Base-by-base conservation (phyloP, 1,284 basidiomycete genomes). In the Microbotryum saponariae region DNA sequence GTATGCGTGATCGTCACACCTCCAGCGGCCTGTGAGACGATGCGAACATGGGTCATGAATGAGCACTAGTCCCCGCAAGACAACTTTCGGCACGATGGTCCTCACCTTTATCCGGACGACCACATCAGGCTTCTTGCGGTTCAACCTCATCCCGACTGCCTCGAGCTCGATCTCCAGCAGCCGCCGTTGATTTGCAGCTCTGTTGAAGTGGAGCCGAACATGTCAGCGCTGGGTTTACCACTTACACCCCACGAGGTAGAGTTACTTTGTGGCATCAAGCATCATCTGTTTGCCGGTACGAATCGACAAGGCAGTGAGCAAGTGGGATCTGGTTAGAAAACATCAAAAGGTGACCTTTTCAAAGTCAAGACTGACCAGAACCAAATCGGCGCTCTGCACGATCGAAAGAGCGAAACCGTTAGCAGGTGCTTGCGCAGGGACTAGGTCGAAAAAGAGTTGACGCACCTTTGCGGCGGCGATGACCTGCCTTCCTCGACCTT, bases 401-500 rank as follows among this genome's bases (percentile, higher is more conserved):
- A 91, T 86, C 81, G 71, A 29, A 23, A 18, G 37, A 42, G n/a
- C 16, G 5, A 23, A 54, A 31, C 0, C 16, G 37, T 59, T 33
- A 64, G 55, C 58, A 33, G 4, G 37, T 16, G 4, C 27, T 23
- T 31, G 48, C 14, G 31, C 31, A 31, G 8, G 31, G 31, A 31
- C 31, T 8, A 27, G 27, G 31, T 31, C 9, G 31, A 8, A 31
- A 23, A 51, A 31, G 64, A 52, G 37, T 31, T n/a, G 21, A 72
- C 80, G 59, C 67, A 85, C 85, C 89, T 59, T 88, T 83, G 76
- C 76, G 1, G 76, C 76, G 20, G 75, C 73, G 20, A 98, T 91
- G 31, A 98, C 94, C 77, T 98, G 94, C 67, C 94, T 84, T 54
- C 94, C 94, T 72, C 94, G 83, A 44, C 94, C 94, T 69, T 91